Conservation (phyloP, 495 filamentous ascomycete genomes). For the Tuber microsphaerosporum region DNA sequence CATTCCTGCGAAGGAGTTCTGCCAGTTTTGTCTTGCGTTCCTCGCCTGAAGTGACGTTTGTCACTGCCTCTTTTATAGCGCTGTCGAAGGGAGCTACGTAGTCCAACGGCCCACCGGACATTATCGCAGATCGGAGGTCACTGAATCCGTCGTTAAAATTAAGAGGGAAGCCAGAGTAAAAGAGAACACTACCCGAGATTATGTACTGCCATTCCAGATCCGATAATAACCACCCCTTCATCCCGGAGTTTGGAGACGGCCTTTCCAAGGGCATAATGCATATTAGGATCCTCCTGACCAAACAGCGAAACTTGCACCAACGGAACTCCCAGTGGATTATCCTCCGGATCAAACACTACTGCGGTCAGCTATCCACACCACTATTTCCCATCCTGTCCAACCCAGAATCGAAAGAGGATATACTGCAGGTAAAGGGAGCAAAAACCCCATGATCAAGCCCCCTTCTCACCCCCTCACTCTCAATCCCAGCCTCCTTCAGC, state of each 20-base stretch:
- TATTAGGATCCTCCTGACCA: conserved; percentile 57
- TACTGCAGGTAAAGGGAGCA: conserved; percentile 26
- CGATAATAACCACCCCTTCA: conserved; percentile 65
- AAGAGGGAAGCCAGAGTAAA: conserved; percentile 1
- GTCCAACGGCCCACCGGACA: conserved; percentile 50
- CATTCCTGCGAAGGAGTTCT: conserved; percentile 54
- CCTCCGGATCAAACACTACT: conserved; percentile 58
- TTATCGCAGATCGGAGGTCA: conserved; percentile 52
- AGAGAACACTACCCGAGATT: conserved; percentile 51
- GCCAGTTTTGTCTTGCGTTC: conserved; percentile 57
- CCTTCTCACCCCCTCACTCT: conserved; percentile 56
- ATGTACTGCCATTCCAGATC: conserved; percentile 81
- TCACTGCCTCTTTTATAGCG: conserved; percentile 65
- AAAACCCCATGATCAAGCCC: conserved; percentile 70
- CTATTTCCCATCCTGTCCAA: background rate
- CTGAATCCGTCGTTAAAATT: conserved; percentile 31
- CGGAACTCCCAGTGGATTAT: conserved; percentile 70
- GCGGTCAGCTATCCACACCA: background rate
- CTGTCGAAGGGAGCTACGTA: conserved; percentile 71
- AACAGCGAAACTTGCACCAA: conserved; percentile 77
- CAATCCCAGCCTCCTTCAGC: conserved; percentile 56
- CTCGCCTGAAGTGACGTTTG: conserved; percentile 46
- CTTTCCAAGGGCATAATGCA: conserved; percentile 65
- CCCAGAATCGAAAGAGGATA: background rate
- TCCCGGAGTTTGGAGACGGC: conserved; percentile 63